phyloP scores from a whole-genome alignment of 495 filamentous ascomycete genomes.

The Cercophora scortea region DNA sequence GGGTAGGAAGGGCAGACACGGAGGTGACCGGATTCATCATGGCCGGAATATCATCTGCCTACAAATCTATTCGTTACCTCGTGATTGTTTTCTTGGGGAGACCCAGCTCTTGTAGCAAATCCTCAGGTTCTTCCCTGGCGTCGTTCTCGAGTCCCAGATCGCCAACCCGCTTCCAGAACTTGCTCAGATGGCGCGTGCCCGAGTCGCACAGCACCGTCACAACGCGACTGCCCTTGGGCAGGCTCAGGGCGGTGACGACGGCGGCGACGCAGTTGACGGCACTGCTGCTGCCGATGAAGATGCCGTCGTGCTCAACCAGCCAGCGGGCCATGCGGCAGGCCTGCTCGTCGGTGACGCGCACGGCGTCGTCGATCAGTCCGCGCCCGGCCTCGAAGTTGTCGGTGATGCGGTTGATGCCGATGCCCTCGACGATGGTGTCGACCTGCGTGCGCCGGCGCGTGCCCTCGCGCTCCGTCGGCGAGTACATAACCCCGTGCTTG shows the following conservation, averaged over 20 bases:
- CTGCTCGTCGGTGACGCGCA: constrained; percentile 86
- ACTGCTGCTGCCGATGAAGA: constrained; percentile 90
- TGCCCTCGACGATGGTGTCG: constrained; percentile 92
- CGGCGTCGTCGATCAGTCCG: constrained; percentile 78
- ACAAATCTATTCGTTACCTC: background rate
- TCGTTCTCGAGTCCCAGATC: constrained; percentile 54
- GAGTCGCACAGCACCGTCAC: constrained; percentile 92
- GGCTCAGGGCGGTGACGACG: constrained; percentile 62
- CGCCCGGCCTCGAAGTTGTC: constrained; percentile 84
- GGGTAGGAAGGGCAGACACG: too few species aligned
- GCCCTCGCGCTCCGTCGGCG: constrained; percentile 77
- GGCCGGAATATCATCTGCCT: too few species aligned
- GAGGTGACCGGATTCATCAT: too few species aligned
- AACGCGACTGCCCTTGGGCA: constrained; percentile 63
- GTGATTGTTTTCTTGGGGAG: constrained; percentile 12
- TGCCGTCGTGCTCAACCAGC: constrained; percentile 91
- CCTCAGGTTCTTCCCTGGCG: constrained; percentile 12
- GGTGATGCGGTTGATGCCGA: constrained; percentile 89
- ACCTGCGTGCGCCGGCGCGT: constrained; percentile 84
- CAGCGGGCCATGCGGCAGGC: constrained; percentile 88
- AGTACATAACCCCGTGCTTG: constrained; percentile 92
- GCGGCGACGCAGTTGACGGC: constrained; percentile 95
- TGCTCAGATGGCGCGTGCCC: constrained; percentile 82
- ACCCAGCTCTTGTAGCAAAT: constrained; percentile 28
- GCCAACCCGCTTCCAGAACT: constrained; percentile 83